A percentile compares a stretch with the other conserved stretches of the same genome.
phyloP scores from a whole-genome alignment of 1,284 basidiomycete genomes.

The Trichosporon ovoides region DNA sequence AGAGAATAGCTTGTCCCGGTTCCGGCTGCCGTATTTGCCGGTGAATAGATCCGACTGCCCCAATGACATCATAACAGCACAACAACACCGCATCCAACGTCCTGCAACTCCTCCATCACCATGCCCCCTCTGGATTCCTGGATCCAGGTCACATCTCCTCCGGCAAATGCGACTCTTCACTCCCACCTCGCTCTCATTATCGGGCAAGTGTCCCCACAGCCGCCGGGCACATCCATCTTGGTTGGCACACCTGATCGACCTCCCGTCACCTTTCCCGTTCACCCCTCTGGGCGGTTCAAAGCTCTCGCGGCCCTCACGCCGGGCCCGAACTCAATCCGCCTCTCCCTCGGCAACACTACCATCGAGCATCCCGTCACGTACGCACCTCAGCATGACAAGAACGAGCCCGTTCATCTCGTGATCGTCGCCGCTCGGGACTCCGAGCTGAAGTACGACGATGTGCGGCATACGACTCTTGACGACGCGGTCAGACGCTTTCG shows the following conservation, averaged over 20 bases:
- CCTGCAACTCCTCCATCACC: neutral
- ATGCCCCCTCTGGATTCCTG: neutral
- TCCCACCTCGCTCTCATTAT: slow-evolving; percentile 14
- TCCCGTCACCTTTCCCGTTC: slow-evolving; percentile 4
- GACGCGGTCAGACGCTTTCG: slow-evolving; percentile 8
- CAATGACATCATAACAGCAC: too few relatives aligned
- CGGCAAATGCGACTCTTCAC: neutral
- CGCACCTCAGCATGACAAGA: neutral
- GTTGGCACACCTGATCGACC: neutral
- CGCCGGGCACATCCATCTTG: neutral
- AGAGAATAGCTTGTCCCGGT: too few relatives aligned
- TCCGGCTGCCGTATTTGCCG: too few relatives aligned
- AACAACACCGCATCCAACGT: too few relatives aligned
- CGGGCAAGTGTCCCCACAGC: slow-evolving; percentile 6
- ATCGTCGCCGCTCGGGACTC: slow-evolving; percentile 10
- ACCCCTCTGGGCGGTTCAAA: slow-evolving; percentile 12
- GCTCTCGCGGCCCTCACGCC: slow-evolving; percentile 7
- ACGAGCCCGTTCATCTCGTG: slow-evolving; percentile 7
- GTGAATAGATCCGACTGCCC: too few relatives aligned
- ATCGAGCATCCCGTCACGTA: neutral
- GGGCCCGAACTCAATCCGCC: slow-evolving; percentile 1
- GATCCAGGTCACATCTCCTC: slow-evolving; percentile 3
- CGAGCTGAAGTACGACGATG: slow-evolving; percentile 10
- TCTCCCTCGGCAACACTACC: neutral
- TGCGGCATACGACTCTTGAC: slow-evolving; percentile 4